These are phyloP conservation scores for Zelonia costaricensis DNA, from an alignment of 208 protist genomes.

Conservation along the genomic window DNA sequence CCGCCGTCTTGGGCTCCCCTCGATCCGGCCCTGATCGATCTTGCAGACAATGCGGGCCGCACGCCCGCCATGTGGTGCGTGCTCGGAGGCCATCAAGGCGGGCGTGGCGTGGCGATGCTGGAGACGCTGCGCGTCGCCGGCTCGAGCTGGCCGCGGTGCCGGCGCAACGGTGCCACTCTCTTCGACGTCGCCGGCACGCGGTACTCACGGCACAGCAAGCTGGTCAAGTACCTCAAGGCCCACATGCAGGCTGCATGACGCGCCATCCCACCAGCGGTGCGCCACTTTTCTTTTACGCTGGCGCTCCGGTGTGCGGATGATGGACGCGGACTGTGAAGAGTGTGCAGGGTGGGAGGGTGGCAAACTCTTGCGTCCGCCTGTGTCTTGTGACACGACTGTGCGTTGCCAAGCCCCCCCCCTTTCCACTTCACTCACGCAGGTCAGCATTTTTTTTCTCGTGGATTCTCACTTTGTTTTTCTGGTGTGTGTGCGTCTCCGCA, in stretches of 20 bases:
- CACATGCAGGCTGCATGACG: constrained; percentile 1
- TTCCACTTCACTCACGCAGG: too few relatives aligned
- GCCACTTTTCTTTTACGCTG: too few relatives aligned
- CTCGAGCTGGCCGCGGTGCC: constrained; percentile 37
- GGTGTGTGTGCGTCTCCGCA: too few relatives aligned
- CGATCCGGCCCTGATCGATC: constrained; percentile 17
- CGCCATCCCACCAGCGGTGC: too few relatives aligned
- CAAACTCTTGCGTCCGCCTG: too few relatives aligned
- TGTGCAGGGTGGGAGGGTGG: too few relatives aligned
- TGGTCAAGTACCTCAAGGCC: constrained; percentile 17
- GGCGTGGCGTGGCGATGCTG: constrained; percentile 32
- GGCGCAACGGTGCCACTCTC: constrained; percentile 30
- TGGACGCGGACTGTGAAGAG: too few relatives aligned
- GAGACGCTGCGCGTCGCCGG: constrained; percentile 35
- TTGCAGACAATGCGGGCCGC: constrained; percentile 49
- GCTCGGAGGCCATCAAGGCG: constrained; percentile 14
- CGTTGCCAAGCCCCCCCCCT: too few relatives aligned
- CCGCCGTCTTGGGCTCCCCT: constrained; percentile 8
- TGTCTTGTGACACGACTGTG: too few relatives aligned
- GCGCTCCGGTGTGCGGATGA: too few relatives aligned
- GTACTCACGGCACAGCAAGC: constrained; percentile 29
- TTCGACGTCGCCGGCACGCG: constrained; percentile 16
- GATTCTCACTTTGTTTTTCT: too few relatives aligned
- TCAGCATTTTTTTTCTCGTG: too few relatives aligned
- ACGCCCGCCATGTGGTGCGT: constrained; percentile 62